Conservation (phyloP, 768 basidiomycete genomes). For the Termitomyces sp. region DNA sequence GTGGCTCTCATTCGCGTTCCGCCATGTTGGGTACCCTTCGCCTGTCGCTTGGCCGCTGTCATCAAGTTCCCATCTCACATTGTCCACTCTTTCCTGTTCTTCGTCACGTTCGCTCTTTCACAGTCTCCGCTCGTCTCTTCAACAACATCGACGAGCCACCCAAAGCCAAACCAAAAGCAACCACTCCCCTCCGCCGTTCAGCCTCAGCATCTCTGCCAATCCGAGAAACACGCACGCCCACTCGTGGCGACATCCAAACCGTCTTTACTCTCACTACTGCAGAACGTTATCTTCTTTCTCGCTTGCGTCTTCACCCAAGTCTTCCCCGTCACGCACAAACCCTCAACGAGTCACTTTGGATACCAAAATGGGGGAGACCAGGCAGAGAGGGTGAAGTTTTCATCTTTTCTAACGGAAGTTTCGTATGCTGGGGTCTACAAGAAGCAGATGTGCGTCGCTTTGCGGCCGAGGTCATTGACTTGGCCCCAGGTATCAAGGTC, state of each 20-base stretch:
- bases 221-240: slow-evolving; percentile 81
- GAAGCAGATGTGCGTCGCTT: slow-evolving; percentile 73
- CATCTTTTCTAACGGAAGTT: slow-evolving; percentile 82
- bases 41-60: not conserved
- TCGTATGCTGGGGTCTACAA: slow-evolving; percentile 86
- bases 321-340: slow-evolving; percentile 51
- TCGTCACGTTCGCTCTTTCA: not conserved
- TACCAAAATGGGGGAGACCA: slow-evolving; percentile 58
- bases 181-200: slow-evolving; percentile 74
- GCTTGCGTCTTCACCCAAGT: slow-evolving; percentile 44
- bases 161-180: slow-evolving; percentile 75
- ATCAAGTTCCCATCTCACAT: not conserved
- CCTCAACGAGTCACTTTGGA: slow-evolving; percentile 77
- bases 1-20: not conserved
- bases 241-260: slow-evolving; percentile 70
- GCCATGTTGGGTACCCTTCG: not conserved
- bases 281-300: slow-evolving; percentile 70
- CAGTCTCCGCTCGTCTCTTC: not conserved
- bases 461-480: slow-evolving; percentile 52
- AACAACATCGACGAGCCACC: slow-evolving; percentile 18
- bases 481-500: slow-evolving; percentile 52
- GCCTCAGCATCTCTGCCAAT: slow-evolving; percentile 85
- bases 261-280: slow-evolving; percentile 86
- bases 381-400: slow-evolving; percentile 76
- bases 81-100: not conserved